A percentile compares a stretch with the other conserved stretches of the same genome.
phyloP scores from a whole-genome alignment of 2,329 filamentous ascomycete species.

The Zelopaecilomyces penicillatus region DNA sequence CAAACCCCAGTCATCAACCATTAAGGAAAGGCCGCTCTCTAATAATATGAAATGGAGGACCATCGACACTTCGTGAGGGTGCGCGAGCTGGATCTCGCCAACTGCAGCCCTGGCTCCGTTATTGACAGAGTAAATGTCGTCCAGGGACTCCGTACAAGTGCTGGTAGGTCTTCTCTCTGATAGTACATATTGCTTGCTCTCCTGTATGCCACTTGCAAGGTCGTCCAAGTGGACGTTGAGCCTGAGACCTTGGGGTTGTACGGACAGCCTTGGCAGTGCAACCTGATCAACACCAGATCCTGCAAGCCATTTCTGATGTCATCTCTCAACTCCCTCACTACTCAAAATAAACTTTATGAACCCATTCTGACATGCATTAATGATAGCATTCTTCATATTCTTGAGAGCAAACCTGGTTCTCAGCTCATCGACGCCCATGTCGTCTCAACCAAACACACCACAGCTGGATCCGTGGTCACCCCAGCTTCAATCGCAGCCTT shows the following conservation, averaged over 20 bases:
- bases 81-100: constrained; percentile 43
- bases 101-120: constrained; percentile 38
- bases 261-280: neutral
- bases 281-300: neutral
- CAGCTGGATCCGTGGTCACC: constrained; percentile 45
- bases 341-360: neutral
- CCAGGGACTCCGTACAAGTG: constrained; percentile 50
- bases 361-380: constrained; percentile 4
- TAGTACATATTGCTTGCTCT: too few species aligned
- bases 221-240: neutral
- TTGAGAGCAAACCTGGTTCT: constrained; percentile 73
- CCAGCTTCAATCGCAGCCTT: constrained; percentile 30
- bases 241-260: neutral
- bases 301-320: neutral
- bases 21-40: too few species aligned
- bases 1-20: too few species aligned
- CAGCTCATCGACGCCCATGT: constrained; percentile 48
- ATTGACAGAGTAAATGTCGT: constrained; percentile 48
- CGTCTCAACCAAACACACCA: constrained; percentile 58
- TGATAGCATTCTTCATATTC: constrained; percentile 71
- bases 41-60: constrained; percentile 3
- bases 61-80: constrained; percentile 16
- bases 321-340: neutral
- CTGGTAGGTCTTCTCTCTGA: constrained; percentile 39
- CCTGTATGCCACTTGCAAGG: too few species aligned